phyloP scores from a whole-genome alignment of 768 basidiomycete species.

The Gymnopilus dilepis region DNA sequence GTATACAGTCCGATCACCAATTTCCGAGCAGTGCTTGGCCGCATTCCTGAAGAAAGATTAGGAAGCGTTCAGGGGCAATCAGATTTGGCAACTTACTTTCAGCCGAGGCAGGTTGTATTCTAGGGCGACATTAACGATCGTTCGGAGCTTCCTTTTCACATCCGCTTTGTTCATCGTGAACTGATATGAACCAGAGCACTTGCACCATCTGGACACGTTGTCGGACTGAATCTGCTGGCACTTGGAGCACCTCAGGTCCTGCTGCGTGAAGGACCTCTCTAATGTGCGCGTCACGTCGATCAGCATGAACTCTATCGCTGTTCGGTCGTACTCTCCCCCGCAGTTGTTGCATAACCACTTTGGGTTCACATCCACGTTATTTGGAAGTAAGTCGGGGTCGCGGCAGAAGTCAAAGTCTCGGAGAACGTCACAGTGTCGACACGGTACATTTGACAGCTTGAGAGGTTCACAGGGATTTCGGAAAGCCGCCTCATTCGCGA shows the following conservation, averaged over 20 bases:
- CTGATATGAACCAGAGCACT: constrained; percentile 86
- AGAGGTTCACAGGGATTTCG: constrained; percentile 91
- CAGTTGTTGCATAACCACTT: constrained; percentile 78
- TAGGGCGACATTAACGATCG: constrained; percentile 83
- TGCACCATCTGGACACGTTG: constrained; percentile 83
- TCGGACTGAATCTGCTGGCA: constrained; percentile 93
- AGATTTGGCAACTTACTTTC: constrained; percentile 51
- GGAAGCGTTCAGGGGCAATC: not conserved
- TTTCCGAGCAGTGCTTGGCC: constrained; percentile 47
- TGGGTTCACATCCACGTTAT: constrained; percentile 49
- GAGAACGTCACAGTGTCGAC: constrained; percentile 82
- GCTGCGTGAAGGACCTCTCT: constrained; percentile 80
- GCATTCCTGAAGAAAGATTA: constrained; percentile 44
- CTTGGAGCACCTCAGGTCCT: constrained; percentile 87
- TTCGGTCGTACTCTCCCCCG: constrained; percentile 87
- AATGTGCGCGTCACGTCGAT: constrained; percentile 75
- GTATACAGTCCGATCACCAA: constrained; percentile 38
- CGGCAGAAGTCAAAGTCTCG: constrained; percentile 96
- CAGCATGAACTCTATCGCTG: constrained; percentile 84
- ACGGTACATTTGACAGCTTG: constrained; percentile 85
- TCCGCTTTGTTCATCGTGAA: constrained; percentile 78
- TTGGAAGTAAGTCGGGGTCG: constrained; percentile 81
- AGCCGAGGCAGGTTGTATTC: constrained; percentile 72
- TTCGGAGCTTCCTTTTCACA: constrained; percentile 70
- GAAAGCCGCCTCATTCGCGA: constrained; percentile 84